These are phyloP conservation scores for Sugiyamaella sp. DNA, from an alignment of 1,139 yeast genomes.

Conservation along the genomic window DNA sequence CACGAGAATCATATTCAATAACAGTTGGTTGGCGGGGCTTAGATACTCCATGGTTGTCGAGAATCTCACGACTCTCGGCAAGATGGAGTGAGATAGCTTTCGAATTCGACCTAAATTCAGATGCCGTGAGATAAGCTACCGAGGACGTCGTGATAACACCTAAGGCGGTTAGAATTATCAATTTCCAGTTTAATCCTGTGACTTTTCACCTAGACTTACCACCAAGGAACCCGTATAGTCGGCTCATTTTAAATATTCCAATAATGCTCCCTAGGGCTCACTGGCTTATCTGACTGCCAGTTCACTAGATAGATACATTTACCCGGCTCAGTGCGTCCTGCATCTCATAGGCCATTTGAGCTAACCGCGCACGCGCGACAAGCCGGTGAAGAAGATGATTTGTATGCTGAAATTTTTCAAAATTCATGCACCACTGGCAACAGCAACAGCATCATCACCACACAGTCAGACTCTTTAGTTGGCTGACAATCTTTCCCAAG, in stretches of 20 bases:
- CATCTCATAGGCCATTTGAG: too few species aligned
- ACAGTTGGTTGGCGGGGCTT: conserved; percentile 32
- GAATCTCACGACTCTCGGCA: conserved; percentile 51
- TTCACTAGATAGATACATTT: too few species aligned
- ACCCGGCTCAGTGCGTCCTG: too few species aligned
- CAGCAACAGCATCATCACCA: not conserved
- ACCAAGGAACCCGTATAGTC: conserved; percentile 70
- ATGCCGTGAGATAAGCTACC: conserved; percentile 64
- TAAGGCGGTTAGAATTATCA: conserved; percentile 26
- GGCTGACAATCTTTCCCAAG: not conserved
- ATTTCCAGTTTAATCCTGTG: not conserved
- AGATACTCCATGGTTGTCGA: conserved; percentile 47
- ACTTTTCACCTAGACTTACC: conserved; percentile 39
- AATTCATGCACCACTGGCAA: not conserved
- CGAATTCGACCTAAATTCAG: conserved; percentile 56
- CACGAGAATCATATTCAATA: conserved; percentile 50
- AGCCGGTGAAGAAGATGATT: not conserved
- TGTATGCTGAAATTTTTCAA: conserved; percentile 12
- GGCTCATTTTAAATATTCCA: conserved; percentile 49
- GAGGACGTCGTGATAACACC: conserved; percentile 71
- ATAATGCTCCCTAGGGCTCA: too few species aligned
- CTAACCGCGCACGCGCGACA: conserved; percentile 18
- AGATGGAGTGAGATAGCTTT: conserved; percentile 53
- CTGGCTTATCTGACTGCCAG: too few species aligned
- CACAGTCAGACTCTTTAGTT: too few species aligned